Base-by-base conservation (phyloP, 2,329 filamentous ascomycete genomes). In the Pseudogymnoascus destructans region DNA sequence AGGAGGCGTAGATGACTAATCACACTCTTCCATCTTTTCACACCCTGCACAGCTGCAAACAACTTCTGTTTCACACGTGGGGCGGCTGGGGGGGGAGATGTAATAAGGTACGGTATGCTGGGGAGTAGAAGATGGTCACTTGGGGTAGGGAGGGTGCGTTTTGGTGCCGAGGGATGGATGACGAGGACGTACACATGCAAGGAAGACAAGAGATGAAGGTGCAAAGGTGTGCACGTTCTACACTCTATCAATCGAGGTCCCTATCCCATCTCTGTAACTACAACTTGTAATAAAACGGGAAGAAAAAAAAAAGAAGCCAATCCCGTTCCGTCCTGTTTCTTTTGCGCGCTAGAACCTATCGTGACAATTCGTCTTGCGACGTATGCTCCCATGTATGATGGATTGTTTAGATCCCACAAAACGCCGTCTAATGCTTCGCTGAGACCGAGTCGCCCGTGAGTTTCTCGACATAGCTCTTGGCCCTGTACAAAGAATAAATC, bases 401-500 rank as follows among this genome's bases (percentile, higher is more conserved):
- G 17, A 40, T 40, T 17, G n/a, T 17, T 38, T 38, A 4, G 15
- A 17, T 19, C 35, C 17, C 10, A 9, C 3, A 40, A 40, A 40
- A 40, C 38, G 38, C 38, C 49, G 23, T 33, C 72, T 81, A 85
- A 78, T 85, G 82, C 78, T 85, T 85, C 68, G 80, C 80, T 63
- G 81, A 81, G 67, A 83, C 80, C 67, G 71, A 66, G 23, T 85
- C 82, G 61, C 82, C 82, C 55, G 82, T 85, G 70, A 85, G 61
- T 71, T 81, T 81, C 72, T 85, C 82, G 62, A 85, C 80, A 64
- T 85, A 84, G 58, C 74, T 75, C 75, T 85, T 85, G 62, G 82
- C 82, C 77, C 81, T 85, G 65, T 70, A 63, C 60, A 61, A 36
- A 65, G 81, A 30, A 13, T 1, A 5, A 54, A 11, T 49, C 52